Evolutionary conservation across 768 basidiomycete species (phyloP), one percentile per base, ranked within the genome.

Genomic region (Boletellus ananiceps): DNA sequence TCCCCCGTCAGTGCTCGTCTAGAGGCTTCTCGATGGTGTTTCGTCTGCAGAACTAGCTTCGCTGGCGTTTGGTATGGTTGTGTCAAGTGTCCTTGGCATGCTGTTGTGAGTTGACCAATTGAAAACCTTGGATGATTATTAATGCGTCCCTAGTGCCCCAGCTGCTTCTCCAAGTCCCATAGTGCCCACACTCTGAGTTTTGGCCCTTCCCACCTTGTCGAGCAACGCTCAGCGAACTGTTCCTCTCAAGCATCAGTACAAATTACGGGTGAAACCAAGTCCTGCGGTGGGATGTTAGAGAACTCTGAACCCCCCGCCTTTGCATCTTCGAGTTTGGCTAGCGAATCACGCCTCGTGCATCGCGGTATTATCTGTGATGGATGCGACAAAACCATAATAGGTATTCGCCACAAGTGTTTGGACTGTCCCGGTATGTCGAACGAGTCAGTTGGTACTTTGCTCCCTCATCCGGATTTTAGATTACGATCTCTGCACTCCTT

Each of bases 321-420:
- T 19, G 5, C 34, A n/a, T 39, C 40, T 46, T 25, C 44, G 14
- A 9, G 23, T 14, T 14, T 15, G 9, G 18, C 21, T 21, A 18
- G 35, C 35, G 40, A 52, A 43, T n/a, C 29, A n/a, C 35, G 32
- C n/a, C 9, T 51, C 21, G 55, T 83, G 34, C 86, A 89, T 62
- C 61, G 44, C 29, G 77, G 77, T 25, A 69, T 88, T n/a, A 40
- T 73, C 8, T 93, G 90, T 63, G 86, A 93, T 63, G 57, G 57
- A 14, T 93, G 90, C 65, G 55, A 74, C 5, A 56, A 66, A 18
- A 75, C 66, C 4, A 73, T 92, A 34, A 69, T 76, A 47, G 90
- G 89, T 11, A 62, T 81, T 47, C 75, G 91, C 38, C 83, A 88
- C 65, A 93, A 92, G 66, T 93, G 90, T 59, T 66, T 88, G 18